Evolutionary conservation across 75 land plant species (phyloP), one percentile per base, ranked within the genome.

Genomic region (Pinus taeda): DNA sequence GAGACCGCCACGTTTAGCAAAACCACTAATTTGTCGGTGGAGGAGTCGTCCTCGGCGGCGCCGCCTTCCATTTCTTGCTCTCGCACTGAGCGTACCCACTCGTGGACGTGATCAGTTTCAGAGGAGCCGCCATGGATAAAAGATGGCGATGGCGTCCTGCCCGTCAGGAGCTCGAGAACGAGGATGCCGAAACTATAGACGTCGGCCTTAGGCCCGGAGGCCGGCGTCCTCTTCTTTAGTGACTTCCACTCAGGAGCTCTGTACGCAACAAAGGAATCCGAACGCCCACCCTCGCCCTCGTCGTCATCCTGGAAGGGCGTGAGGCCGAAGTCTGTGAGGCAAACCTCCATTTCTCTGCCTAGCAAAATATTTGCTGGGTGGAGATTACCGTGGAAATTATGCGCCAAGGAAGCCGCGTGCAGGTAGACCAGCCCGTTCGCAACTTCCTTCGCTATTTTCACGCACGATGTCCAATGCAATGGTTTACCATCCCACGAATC

Each of bases 361-460:
- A 93, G 87, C 60, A 93, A 86, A 59, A 93, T 85, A 58, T 93
- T 93, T 57, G 93, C 79, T 21, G 93, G 86, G 57, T 93, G 91
- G 86, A 93, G 83, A 71, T 84, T 87, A 56, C 93, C 95, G 49
- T 93, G 95, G 75, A 85, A 84, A 6, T 89, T 49, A 49, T 49
- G 79, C 45, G 82, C 1, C 33, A 33, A 64, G 78, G 85, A 82
- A 3, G 92, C 89, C 21, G 2, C 8, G 62, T 60, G 62, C 62
- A 60, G 21, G 62, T 15, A 67, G 60, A 24, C 80, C 81, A 39
- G 59, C 59, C 30, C 49, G 33, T 21, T 37, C 56, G 14, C 75
- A 42, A 18, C 59, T 45, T 42, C 80, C 71, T 53, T 69, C 72
- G n/a, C 79, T 75, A 67, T 30, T 71, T 36, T 77, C 55, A 14